A percentile compares a stretch with the other conserved stretches of the same genome.
Evolutionary conservation across 108 stramenopile species (phyloP).

Genomic region (Asterionellopsis glacialis): DNA sequence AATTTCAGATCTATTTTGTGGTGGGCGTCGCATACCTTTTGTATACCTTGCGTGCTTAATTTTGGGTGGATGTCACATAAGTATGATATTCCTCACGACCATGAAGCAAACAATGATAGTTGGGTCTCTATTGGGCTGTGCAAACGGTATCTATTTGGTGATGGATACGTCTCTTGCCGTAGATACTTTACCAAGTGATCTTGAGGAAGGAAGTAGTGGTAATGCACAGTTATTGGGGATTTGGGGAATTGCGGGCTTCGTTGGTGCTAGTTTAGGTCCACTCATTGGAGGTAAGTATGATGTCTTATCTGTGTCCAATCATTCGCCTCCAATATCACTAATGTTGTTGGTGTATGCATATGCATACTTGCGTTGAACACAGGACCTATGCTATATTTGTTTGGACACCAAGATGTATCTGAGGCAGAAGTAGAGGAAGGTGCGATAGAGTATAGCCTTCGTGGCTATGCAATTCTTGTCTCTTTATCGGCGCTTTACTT

Average conservation of each 20-base stretch:
- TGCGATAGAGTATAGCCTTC: constrained; percentile 8
- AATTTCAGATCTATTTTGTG: constrained; percentile 34
- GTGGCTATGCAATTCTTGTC: constrained; percentile 9
- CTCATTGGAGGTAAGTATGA: constrained; percentile 37
- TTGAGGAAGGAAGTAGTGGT: constrained; percentile 17
- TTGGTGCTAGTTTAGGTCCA: constrained; percentile 59
- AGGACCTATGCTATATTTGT: constrained; percentile 4
- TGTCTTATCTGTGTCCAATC: not conserved
- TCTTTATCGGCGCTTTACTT: constrained; percentile 12
- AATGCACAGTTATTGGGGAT: constrained; percentile 57
- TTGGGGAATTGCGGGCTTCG: constrained; percentile 64
- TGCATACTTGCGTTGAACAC: too few species aligned
- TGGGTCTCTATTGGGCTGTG: constrained; percentile 36
- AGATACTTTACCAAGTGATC: constrained; percentile 37
- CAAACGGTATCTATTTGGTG: constrained; percentile 63
- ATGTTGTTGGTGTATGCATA: too few species aligned
- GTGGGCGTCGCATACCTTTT: constrained; percentile 45
- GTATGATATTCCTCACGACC: constrained; percentile 31
- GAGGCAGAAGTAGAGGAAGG: constrained; percentile 1
- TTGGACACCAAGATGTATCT: not conserved
- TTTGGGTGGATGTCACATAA: constrained; percentile 22
- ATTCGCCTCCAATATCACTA: too few species aligned
- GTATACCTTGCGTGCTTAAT: constrained; percentile 49
- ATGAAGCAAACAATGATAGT: constrained; percentile 34
- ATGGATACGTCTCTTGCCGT: constrained; percentile 68